Evolutionary conservation across 2,329 filamentous ascomycete genomes (phyloP).

Genomic region (Malbranchea cinnamomea): DNA sequence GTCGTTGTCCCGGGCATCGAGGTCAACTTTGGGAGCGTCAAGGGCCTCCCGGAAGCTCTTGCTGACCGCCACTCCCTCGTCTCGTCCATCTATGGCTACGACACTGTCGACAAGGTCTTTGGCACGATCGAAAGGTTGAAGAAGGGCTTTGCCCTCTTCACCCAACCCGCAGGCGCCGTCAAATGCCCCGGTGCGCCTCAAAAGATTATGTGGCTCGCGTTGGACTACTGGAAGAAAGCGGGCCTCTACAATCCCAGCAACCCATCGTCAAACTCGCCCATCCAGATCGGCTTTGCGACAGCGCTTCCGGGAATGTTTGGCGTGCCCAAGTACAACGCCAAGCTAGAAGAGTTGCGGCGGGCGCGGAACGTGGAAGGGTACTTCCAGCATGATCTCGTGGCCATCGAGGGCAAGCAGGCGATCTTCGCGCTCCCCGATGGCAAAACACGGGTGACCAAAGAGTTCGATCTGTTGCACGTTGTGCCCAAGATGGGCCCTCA

Average conservation of each 20-base stretch:
- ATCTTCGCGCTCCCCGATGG: slow-evolving; percentile 34
- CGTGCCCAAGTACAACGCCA: slow-evolving; percentile 43
- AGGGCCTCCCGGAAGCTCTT: slow-evolving; percentile 43
- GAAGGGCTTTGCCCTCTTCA: slow-evolving; percentile 42
- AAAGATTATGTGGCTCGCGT: slow-evolving; percentile 47
- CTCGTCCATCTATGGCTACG: slow-evolving; percentile 44
- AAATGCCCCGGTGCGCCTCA: slow-evolving; percentile 49
- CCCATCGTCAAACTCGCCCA: slow-evolving; percentile 26
- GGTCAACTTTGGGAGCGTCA: slow-evolving; percentile 37
- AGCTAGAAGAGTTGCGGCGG: slow-evolving; percentile 38
- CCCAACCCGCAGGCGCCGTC: slow-evolving; percentile 42
- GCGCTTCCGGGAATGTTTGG: slow-evolving; percentile 44
- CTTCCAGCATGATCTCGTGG: slow-evolving; percentile 43
- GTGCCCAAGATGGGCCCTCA: slow-evolving; percentile 46
- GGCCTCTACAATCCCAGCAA: slow-evolving; percentile 35
- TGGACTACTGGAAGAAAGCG: slow-evolving; percentile 42
- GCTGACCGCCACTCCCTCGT: slow-evolving; percentile 34
- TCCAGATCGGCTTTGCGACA: slow-evolving; percentile 42
- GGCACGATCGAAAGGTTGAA: slow-evolving; percentile 32
- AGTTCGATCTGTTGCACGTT: slow-evolving; percentile 43
- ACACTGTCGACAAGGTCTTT: slow-evolving; percentile 41
- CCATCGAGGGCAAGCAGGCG: slow-evolving; percentile 39
- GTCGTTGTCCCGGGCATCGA: slow-evolving; percentile 46
- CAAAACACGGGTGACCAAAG: slow-evolving; percentile 29
- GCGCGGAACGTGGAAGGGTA: slow-evolving; percentile 43